Evolutionary conservation across 1,139 yeast genomes (phyloP).

Genomic region (Suhomyces anneliseae): DNA sequence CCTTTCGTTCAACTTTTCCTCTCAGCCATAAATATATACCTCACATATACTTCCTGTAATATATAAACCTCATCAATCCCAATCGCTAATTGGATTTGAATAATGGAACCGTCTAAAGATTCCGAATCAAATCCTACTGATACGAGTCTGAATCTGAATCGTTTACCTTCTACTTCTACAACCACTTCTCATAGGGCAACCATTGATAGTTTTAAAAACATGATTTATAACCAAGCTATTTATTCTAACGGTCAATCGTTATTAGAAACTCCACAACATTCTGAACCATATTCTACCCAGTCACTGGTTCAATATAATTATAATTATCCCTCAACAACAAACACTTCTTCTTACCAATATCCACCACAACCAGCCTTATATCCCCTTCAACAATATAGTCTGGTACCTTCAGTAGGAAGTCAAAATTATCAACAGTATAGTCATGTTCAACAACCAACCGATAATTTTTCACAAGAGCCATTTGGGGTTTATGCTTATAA

Average conservation of each 20-base stretch:
- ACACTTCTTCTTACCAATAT: neutral
- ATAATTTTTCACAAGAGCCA: neutral
- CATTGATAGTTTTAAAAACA: conserved; percentile 3
- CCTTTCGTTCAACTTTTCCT: conserved; percentile 4
- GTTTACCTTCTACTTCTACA: neutral
- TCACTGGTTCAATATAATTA: neutral
- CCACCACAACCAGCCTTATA: neutral
- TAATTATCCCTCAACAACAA: neutral
- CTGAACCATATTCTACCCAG: conserved; percentile 1
- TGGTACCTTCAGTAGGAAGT: neutral
- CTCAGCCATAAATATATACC: conserved; percentile 1
- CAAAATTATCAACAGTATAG: neutral
- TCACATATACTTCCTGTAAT: neutral
- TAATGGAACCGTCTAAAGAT: conserved; percentile 1
- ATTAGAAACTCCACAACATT: conserved; percentile 1
- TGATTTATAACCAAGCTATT: conserved; percentile 4
- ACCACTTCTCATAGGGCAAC: conserved; percentile 2
- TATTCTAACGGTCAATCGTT: neutral
- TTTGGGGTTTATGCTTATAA: neutral
- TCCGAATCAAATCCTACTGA: neutral
- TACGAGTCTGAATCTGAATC: neutral
- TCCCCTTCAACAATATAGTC: neutral
- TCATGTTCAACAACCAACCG: neutral
- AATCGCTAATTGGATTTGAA: neutral
- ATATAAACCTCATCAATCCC: neutral